phyloP scores from a whole-genome alignment of 1,139 yeast species.

The Blastobotrys aristatus region DNA sequence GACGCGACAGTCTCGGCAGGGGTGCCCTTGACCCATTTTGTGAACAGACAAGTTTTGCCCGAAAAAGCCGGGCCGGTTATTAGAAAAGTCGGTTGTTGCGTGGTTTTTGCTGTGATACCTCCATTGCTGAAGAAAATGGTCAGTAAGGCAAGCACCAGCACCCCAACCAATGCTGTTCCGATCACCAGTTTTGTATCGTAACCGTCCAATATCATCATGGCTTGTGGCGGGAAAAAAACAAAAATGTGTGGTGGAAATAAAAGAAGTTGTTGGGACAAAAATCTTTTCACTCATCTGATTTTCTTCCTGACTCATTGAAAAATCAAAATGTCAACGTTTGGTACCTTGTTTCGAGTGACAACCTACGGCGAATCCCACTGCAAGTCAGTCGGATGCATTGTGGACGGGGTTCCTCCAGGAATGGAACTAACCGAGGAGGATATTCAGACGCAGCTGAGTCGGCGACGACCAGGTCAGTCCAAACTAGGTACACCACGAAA shows the following conservation, averaged over 20 bases:
- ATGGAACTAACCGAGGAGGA: conserved; percentile 77
- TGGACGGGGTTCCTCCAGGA: conserved; percentile 98
- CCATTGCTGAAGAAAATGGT: conserved; percentile 14
- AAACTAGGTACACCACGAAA: conserved; percentile 89
- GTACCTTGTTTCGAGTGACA: conserved; percentile 64
- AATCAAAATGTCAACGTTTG: conserved; percentile 56
- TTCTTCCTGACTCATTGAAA: not conserved
- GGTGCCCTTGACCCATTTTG: conserved; percentile 29
- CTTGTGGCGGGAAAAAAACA: not conserved
- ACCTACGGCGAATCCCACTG: conserved; percentile 99
- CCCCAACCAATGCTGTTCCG: conserved; percentile 17
- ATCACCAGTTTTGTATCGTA: not conserved
- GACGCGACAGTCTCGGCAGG: conserved; percentile 42
- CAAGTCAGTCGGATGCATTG: conserved; percentile 97
- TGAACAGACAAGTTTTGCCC: conserved; percentile 73
- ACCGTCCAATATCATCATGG: not conserved
- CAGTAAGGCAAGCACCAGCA: conserved; percentile 16
- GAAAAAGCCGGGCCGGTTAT: conserved; percentile 66
- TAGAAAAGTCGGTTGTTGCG: conserved; percentile 53
- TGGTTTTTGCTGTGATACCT: conserved; percentile 19
- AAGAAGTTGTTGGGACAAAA: not conserved
- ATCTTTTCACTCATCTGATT: conserved; percentile 6
- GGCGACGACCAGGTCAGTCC: conserved; percentile 97
- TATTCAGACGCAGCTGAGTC: conserved; percentile 88
- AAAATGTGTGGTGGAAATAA: not conserved